These are phyloP conservation scores for Aspergillus bridgeri DNA, from an alignment of 495 filamentous ascomycete genomes.

Conservation along the genomic window DNA sequence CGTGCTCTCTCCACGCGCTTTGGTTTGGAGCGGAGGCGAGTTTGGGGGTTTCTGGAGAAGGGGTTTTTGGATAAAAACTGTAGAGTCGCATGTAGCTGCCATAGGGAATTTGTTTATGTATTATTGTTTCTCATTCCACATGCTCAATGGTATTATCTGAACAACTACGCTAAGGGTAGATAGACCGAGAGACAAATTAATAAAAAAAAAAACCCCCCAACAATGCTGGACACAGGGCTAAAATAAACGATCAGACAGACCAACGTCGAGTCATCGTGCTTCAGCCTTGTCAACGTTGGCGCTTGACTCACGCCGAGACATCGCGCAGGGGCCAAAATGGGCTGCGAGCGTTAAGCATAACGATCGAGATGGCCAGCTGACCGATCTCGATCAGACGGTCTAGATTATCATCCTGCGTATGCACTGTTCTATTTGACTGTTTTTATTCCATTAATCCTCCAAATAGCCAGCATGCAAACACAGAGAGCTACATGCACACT, in stretches of 20 bases:
- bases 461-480: no score
- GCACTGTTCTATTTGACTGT: no score
- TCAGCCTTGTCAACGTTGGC: not conserved
- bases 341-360: not conserved
- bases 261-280: not conserved
- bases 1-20: slow-evolving; percentile 3
- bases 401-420: no score
- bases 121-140: not conserved
- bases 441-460: no score
- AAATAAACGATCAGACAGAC: not conserved
- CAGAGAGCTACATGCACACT: no score
- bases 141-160: no score
- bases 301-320: not conserved
- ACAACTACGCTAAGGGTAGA: no score
- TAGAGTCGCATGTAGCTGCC: not conserved
- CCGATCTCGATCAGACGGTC: not conserved
- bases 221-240: not conserved
- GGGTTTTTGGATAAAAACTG: not conserved
- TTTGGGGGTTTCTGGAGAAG: not conserved
- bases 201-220: not conserved
- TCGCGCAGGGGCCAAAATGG: not conserved
- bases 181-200: not conserved
- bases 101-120: no score
- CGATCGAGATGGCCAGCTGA: not conserved
- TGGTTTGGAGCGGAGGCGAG: slow-evolving; percentile 1